phyloP scores from a whole-genome alignment of 768 basidiomycete genomes.

The Calocybe cyanea region DNA sequence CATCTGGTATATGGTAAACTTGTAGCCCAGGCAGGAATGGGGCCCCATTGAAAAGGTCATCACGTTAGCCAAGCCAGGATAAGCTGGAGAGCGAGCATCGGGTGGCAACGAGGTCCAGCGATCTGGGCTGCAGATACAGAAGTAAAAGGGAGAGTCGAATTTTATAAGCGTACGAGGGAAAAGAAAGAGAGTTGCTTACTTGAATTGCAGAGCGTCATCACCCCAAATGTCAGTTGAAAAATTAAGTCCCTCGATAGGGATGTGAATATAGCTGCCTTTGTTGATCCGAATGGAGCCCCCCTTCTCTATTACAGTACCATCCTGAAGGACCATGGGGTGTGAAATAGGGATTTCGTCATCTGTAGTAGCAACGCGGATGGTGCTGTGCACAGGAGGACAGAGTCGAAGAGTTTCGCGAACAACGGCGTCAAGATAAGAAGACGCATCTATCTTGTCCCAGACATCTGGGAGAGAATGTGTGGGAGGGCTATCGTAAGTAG shows the following conservation, averaged over 20 bases:
- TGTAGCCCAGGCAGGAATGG: constrained; percentile 46
- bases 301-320: constrained; percentile 33
- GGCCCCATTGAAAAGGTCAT: constrained; percentile 55
- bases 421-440: constrained; percentile 55
- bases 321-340: constrained; percentile 35
- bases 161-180: neutral
- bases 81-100: constrained; percentile 27
- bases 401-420: constrained; percentile 54
- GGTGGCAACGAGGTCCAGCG: constrained; percentile 45
- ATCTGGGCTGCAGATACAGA: constrained; percentile 45
- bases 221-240: constrained; percentile 53
- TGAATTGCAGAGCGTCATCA: constrained; percentile 46
- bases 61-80: constrained; percentile 45
- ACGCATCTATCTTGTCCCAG: constrained; percentile 33
- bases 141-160: constrained; percentile 7
- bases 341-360: constrained; percentile 55
- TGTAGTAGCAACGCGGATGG: constrained; percentile 50
- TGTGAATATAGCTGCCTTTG: constrained; percentile 53
- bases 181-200: constrained; percentile 32
- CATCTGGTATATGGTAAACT: constrained; percentile 45
- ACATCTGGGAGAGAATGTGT: constrained; percentile 17
- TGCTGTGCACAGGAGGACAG: constrained; percentile 53
- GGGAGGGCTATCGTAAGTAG: constrained; percentile 8
- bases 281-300: constrained; percentile 39
- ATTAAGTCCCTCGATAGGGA: constrained; percentile 56